Base-by-base conservation (phyloP, 176 grass and related monocot species). In the Bothriochloa decipiens region DNA sequence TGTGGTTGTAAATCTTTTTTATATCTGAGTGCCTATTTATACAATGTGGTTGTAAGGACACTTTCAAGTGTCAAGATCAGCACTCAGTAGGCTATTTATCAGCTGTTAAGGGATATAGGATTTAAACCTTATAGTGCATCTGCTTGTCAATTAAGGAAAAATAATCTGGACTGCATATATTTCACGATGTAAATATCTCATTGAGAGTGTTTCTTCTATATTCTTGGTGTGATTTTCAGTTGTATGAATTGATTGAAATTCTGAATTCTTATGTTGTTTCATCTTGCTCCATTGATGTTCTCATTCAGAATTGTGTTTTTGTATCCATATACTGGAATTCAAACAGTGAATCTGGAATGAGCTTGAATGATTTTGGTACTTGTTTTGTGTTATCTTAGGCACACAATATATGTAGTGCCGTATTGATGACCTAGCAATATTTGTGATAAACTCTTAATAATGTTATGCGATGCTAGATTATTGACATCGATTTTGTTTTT, bases 401-500 rank as follows among this genome's bases (percentile, higher is more conserved):
- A 70, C 58, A 26, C 8, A 53, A 22, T 61, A 25, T 61, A 11
- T 61, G 57, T 61, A 61, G n/a, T 11, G n/a, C 9, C 1, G 10
- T 28, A 50, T 69, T 1, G 17, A 3, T 49, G 63, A 15, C 17
- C 4, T 36, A 23, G 16, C 28, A 50, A 32, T 40, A 20, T 47
- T n/a, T 1, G 9, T 82, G 36, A 78, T 77, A 12, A 58, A 10
- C 7, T 60, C 22, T 60, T 28, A 61, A 36, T 32, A 32, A 61
- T 79, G 17, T 20, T 79, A 53, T 68, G 20, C 57, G 8, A 68
- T 57, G 8, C 47, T 43, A 32, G 63, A 74, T 74, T 87, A 75
- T 58, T 79, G 46, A 90, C 74, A 17, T 67, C 28, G 70, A 23
- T 75, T 74, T 52, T 22, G 3, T 52, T 83, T 85, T 33, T 61